These are phyloP conservation scores for Monosporascus sp. DNA, from an alignment of 2,329 filamentous ascomycete species.

Conservation along the genomic window DNA sequence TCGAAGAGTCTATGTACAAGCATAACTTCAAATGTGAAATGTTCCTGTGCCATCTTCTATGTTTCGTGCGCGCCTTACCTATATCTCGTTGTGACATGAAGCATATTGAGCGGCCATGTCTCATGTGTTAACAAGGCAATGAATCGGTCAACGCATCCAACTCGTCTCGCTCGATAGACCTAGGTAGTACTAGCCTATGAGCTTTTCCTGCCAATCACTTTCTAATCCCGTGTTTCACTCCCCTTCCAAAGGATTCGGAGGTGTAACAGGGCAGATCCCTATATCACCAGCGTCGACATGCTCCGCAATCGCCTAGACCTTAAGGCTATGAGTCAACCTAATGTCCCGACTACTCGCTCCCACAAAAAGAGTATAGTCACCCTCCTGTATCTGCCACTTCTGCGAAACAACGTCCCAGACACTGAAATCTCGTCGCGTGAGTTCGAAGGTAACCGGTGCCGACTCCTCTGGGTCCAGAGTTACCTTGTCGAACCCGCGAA, in stretches of 20 bases:
- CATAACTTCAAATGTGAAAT: no score
- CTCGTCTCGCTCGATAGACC: not conserved
- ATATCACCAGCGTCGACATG: not conserved
- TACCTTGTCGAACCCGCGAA: conserved; percentile 60
- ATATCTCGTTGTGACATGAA: no score
- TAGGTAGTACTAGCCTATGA: not conserved
- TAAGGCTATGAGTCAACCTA: conserved; percentile 31
- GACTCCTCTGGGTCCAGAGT: conserved; percentile 43
- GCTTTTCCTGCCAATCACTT: not conserved
- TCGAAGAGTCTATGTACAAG: no score
- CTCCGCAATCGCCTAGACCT: conserved; percentile 8
- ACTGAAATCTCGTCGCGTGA: conserved; percentile 59
- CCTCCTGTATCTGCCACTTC: conserved; percentile 53
- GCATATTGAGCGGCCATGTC: no score
- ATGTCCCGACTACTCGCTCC: conserved; percentile 44
- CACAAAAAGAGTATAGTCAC: conserved; percentile 37
- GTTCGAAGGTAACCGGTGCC: conserved; percentile 44
- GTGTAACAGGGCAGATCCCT: not conserved
- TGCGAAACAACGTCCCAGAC: conserved; percentile 58
- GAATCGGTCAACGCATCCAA: not conserved
- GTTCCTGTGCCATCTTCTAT: no score
- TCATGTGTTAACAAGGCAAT: no score
- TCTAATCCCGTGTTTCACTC: not conserved
- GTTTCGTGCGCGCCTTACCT: no score
- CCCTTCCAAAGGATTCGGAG: not conserved